Percentiles rank a stretch among this genome's conserved stretches.
phyloP scores from a whole-genome alignment of 169 alveolate species.

The Cryptosporidium bovis region DNA sequence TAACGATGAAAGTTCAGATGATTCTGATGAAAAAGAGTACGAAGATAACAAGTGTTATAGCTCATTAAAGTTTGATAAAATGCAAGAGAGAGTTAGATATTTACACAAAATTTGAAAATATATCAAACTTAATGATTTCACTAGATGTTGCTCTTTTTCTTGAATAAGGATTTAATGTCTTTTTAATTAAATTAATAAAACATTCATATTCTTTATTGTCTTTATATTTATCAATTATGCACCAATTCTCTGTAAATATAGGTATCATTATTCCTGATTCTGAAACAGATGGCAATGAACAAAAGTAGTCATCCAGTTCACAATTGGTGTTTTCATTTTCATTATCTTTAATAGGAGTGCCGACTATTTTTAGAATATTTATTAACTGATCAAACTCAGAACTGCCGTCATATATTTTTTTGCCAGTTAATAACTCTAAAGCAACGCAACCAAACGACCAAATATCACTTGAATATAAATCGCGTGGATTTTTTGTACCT shows the following conservation, averaged over 20 bases:
- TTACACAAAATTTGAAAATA: constrained; percentile 61
- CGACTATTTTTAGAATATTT: constrained; percentile 81
- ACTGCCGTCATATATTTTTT: constrained; percentile 83
- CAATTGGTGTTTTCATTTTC: background rate
- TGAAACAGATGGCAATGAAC: constrained; percentile 37
- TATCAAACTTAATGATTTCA: constrained; percentile 1
- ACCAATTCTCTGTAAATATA: constrained; percentile 14
- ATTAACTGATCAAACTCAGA: constrained; percentile 85
- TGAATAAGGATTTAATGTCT: constrained; percentile 22
- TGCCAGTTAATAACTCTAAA: constrained; percentile 80
- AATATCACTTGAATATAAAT: constrained; percentile 84
- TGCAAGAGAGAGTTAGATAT: constrained; percentile 44
- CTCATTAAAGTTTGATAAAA: constrained; percentile 30
- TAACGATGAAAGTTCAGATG: background rate
- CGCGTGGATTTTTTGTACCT: constrained; percentile 44
- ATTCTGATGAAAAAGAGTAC: constrained; percentile 4
- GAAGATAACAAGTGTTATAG: constrained; percentile 54
- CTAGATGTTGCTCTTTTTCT: constrained; percentile 25
- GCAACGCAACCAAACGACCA: constrained; percentile 91
- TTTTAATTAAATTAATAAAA: constrained; percentile 18
- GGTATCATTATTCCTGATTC: constrained; percentile 45
- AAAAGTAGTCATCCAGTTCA: constrained; percentile 2
- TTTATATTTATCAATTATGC: background rate
- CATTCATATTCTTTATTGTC: background rate
- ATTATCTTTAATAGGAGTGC: constrained; percentile 78